Evolutionary conservation across 768 basidiomycete species (phyloP), one percentile per base, ranked within the genome.

Genomic region (Dacryopinax spathularia): DNA sequence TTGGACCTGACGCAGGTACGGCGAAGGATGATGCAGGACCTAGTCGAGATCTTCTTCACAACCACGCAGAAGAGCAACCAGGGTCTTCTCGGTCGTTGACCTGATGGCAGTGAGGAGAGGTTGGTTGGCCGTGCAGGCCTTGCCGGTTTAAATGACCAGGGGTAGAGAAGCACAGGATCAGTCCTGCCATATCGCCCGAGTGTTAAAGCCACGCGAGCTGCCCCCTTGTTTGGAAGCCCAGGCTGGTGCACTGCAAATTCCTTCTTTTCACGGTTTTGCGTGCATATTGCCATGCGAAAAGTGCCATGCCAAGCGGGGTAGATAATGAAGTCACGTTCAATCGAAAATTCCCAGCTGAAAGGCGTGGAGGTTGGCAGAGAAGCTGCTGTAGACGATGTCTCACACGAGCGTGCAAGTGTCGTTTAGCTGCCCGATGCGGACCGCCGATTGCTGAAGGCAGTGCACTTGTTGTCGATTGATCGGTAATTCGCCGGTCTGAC

Each of bases 141-240:
- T 56, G 48, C 39, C 39, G 39, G 39, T 25, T 56, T 56, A 56
- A 56, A 56, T 56, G 48, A 56, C 48, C 48, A 56, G 48, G 48
- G 48, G 29, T 9, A 56, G 20, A 44, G 48, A 29, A 56, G 48
- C 48, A 56, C 48, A 56, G 48, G 48, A 41, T 18, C 22, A 22
- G 39, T 6, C 10, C 15, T 29, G 25, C 31, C 48, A 31, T 13
- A 4, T 22, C 12, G 25, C 20, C 25, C n/a, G n/a, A n/a, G 6
- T 56, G 48, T 29, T 27, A 22, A 29, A 56, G 48, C 48, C 48
- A 56, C 48, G 25, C 29, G 31, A 20, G 20, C 25, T 31, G 48
- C 3, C 48, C 48, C 48, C 25, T n/a, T 56, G 48, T 56, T 56
- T 56, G 48, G 48, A 56, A 56, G 48, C 22, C 25, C 48, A 15